Evolutionary conservation across 202 grass and related monocot species (phyloP).

Genomic region (Digitaria exilis): DNA sequence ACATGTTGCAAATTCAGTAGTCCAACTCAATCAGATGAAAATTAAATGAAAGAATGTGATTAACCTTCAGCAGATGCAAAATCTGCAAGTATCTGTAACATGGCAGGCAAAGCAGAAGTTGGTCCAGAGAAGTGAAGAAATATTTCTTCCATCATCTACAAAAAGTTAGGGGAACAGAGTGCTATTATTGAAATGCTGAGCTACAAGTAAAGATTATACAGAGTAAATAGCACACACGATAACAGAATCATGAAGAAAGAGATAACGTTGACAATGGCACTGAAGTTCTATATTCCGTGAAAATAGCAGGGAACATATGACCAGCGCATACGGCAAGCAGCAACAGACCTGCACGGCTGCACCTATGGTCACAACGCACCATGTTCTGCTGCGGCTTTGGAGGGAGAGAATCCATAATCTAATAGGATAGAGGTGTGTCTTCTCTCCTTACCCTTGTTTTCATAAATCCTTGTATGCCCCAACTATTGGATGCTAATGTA

Average conservation of each 20-base stretch:
- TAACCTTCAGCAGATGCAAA: conserved; percentile 92
- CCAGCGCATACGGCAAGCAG: not conserved
- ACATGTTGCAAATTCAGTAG: conserved; percentile 55
- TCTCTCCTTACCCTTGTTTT: no score
- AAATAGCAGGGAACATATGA: not conserved
- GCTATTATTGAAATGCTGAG: conserved; percentile 17
- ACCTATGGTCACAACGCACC: no score
- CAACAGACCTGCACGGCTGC: no score
- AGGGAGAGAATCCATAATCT: no score
- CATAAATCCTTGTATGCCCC: no score
- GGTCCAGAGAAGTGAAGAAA: conserved; percentile 96
- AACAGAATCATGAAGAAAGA: conserved; percentile 18
- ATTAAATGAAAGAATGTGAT: conserved; percentile 40
- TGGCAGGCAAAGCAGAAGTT: conserved; percentile 85
- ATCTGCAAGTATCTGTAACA: conserved; percentile 98
- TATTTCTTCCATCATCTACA: conserved; percentile 92
- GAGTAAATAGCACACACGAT: not conserved
- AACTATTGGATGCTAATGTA: no score
- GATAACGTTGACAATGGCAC: not conserved
- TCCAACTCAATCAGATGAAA: conserved; percentile 45
- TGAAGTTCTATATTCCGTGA: not conserved
- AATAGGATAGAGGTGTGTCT: no score
- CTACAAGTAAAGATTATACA: not conserved
- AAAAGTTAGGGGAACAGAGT: conserved; percentile 17
- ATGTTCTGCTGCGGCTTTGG: no score